A percentile compares a stretch with the other conserved stretches of the same genome.
Evolutionary conservation across 768 basidiomycete genomes (phyloP).

Genomic region (Lactifluus volemus): DNA sequence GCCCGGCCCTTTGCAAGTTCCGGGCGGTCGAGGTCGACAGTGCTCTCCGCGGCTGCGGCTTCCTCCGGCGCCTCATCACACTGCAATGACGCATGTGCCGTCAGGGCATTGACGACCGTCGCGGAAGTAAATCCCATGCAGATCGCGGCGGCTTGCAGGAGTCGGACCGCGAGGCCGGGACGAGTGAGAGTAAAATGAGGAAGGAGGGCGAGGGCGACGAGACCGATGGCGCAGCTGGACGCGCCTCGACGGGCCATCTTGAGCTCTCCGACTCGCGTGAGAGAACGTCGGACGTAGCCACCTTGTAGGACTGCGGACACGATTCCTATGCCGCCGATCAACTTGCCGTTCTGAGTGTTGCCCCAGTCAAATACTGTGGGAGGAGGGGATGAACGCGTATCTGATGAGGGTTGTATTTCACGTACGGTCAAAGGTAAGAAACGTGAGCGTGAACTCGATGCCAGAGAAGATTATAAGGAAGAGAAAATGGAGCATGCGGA

Average conservation of each 20-base stretch:
- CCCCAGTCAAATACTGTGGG: constrained; percentile 75
- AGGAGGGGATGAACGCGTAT: not conserved
- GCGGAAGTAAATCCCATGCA: constrained; percentile 92
- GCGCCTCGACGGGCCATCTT: constrained; percentile 80
- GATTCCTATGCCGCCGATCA: constrained; percentile 84
- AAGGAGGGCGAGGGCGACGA: constrained; percentile 63
- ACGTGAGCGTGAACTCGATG: constrained; percentile 93
- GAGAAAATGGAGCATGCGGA: constrained; percentile 68
- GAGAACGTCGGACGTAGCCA: constrained; percentile 83
- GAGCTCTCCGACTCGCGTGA: constrained; percentile 67
- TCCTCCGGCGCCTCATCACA: constrained; percentile 57
- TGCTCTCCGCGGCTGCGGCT: constrained; percentile 38
- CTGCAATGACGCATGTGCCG: constrained; percentile 83
- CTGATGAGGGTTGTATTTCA: constrained; percentile 12
- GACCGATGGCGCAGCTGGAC: constrained; percentile 57
- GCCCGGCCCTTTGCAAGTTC: constrained; percentile 77
- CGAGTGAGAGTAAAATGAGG: constrained; percentile 44
- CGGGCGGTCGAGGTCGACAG: constrained; percentile 44
- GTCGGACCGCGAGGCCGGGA: constrained; percentile 38
- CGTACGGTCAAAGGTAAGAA: constrained; percentile 84
- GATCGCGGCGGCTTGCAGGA: constrained; percentile 63
- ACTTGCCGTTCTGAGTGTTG: constrained; percentile 78
- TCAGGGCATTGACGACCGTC: constrained; percentile 90
- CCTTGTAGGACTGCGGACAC: constrained; percentile 87
- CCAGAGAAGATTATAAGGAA: constrained; percentile 92